Conservation (phyloP, 176 grass and related monocot genomes). For the Paspalum vaginatum region DNA sequence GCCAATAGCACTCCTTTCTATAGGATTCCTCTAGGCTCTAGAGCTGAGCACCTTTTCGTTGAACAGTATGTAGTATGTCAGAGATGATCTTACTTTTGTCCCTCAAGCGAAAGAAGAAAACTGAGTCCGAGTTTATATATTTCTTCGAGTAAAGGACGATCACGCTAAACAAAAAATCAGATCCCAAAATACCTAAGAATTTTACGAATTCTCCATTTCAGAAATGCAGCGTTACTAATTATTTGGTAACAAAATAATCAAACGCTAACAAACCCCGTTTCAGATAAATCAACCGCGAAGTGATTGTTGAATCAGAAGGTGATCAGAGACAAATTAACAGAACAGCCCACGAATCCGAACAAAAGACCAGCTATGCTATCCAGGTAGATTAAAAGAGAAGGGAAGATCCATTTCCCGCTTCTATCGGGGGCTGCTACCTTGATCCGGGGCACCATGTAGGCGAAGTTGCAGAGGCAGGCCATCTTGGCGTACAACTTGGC, state of each 20-base stretch:
- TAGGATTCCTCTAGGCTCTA: background rate
- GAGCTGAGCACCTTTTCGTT: no score
- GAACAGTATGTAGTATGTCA: background rate
- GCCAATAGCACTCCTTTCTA: no score
- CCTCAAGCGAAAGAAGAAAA: background rate
- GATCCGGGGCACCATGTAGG: conserved; percentile 69
- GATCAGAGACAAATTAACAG: background rate
- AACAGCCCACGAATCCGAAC: background rate
- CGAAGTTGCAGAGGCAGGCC: conserved; percentile 69
- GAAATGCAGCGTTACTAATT: background rate
- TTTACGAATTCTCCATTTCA: background rate
- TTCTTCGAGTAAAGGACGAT: background rate
- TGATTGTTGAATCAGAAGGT: background rate
- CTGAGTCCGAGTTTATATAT: background rate
- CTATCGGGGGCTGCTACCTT: conserved; percentile 37
- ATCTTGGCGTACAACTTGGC: conserved; percentile 61
- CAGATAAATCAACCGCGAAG: background rate
- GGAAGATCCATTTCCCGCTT: background rate
- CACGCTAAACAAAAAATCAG: background rate
- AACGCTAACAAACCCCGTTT: background rate
- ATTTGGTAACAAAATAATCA: background rate
- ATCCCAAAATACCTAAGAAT: background rate
- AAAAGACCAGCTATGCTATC: no score
- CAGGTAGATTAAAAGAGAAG: no score
- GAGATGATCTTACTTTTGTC: background rate